Evolutionary conservation across 1,139 yeast genomes (phyloP).

Genomic region (Kazachstania sp.): DNA sequence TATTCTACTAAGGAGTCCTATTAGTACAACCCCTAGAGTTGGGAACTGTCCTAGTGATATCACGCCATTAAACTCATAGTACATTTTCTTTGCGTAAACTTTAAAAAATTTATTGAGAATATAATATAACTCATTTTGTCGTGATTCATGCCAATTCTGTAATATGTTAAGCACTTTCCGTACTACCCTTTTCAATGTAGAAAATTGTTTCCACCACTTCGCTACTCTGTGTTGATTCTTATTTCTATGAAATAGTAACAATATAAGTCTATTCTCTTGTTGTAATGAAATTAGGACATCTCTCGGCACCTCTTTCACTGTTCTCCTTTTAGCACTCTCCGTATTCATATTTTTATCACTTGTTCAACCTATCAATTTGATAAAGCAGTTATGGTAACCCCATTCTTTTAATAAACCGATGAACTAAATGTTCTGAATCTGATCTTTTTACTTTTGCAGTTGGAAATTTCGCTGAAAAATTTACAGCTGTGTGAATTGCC

Average conservation of each 20-base stretch:
- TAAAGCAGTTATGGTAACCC: too few species aligned
- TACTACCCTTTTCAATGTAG: constrained; percentile 52
- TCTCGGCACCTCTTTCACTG: not conserved
- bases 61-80: constrained; percentile 56
- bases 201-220: constrained; percentile 67
- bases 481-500: too few species aligned
- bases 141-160: constrained; percentile 12
- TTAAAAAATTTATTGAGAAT: constrained; percentile 13
- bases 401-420: too few species aligned
- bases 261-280: constrained; percentile 51
- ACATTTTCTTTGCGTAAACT: constrained; percentile 25
- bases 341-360: not conserved
- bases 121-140: constrained; percentile 9
- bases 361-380: not conserved
- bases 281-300: constrained; percentile 14
- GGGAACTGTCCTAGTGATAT: constrained; percentile 73
- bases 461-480: too few species aligned
- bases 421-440: too few species aligned
- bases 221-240: constrained; percentile 69
- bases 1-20: constrained; percentile 50
- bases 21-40: constrained; percentile 59
- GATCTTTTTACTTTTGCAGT: too few species aligned
- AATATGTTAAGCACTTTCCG: constrained; percentile 35
- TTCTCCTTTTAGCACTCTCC: not conserved
- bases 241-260: constrained; percentile 59